A percentile compares a stretch with the other conserved stretches of the same genome.
phyloP scores from a whole-genome alignment of 768 basidiomycete species.

The Pisolithus sp. region DNA sequence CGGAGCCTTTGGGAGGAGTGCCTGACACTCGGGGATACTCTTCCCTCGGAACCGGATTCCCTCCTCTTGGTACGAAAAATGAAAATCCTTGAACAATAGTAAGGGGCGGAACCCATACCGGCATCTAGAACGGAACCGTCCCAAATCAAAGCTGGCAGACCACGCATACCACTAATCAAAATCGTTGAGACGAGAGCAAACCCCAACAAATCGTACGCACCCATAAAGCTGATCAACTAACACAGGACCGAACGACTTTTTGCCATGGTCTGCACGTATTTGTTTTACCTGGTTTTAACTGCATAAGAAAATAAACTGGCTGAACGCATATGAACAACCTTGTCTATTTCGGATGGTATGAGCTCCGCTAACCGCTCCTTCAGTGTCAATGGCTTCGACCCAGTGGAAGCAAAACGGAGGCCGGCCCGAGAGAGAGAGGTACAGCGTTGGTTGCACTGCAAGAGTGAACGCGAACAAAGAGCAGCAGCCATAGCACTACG shows the following conservation, averaged over 20 bases:
- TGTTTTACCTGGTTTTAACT: constrained; percentile 58
- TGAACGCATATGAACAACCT: constrained; percentile 11
- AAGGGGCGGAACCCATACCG: constrained; percentile 37
- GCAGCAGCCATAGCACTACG: constrained; percentile 38
- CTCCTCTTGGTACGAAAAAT: constrained; percentile 52
- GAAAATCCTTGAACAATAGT: neutral
- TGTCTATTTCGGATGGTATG: constrained; percentile 73
- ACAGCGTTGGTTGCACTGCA: constrained; percentile 41
- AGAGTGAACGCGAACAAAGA: constrained; percentile 26
- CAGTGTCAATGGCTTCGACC: constrained; percentile 64
- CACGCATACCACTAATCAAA: constrained; percentile 68
- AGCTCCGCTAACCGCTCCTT: constrained; percentile 92
- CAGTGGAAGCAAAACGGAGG: constrained; percentile 59
- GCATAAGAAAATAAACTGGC: neutral
- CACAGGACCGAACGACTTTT: constrained; percentile 90
- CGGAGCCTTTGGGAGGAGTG: constrained; percentile 81
- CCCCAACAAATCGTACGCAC: constrained; percentile 26
- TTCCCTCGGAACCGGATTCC: constrained; percentile 98
- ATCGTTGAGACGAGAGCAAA: constrained; percentile 6
- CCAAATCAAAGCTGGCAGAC: constrained; percentile 93
- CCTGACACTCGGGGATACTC: constrained; percentile 86
- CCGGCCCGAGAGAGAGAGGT: constrained; percentile 39
- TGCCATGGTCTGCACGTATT: constrained; percentile 79
- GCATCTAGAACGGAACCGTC: constrained; percentile 97
- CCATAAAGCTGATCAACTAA: constrained; percentile 88